A percentile compares a stretch with the other conserved stretches of the same genome.
Conservation (phyloP, 2,329 filamentous ascomycete genomes). For the Diaporthe sp. region DNA sequence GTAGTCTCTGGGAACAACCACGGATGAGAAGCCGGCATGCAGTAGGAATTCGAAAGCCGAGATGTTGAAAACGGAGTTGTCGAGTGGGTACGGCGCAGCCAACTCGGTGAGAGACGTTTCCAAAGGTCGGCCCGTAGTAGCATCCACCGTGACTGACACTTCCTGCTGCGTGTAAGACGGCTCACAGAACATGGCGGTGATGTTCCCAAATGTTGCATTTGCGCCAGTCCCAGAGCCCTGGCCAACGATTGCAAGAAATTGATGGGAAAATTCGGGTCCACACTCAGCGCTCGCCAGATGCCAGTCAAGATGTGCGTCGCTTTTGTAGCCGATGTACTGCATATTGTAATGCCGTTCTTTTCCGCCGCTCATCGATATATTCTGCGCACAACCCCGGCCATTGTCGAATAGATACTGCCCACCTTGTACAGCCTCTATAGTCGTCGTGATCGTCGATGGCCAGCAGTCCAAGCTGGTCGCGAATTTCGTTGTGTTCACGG, state of each 20-base stretch:
- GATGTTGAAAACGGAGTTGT: too few relatives aligned
- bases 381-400: slow-evolving; percentile 54
- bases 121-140: too few relatives aligned
- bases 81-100: too few relatives aligned
- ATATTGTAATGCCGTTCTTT: slow-evolving; percentile 47
- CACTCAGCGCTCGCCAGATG: slow-evolving; percentile 53
- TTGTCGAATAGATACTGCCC: slow-evolving; percentile 51
- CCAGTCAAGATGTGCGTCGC: slow-evolving; percentile 50
- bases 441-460: too few relatives aligned
- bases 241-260: slow-evolving; percentile 52
- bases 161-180: slow-evolving; percentile 61
- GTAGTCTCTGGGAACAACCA: slow-evolving; percentile 43
- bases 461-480: slow-evolving; percentile 57
- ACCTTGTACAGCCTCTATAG: background rate
- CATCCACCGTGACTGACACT: slow-evolving; percentile 56
- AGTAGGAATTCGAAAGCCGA: slow-evolving; percentile 54
- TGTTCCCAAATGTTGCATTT: slow-evolving; percentile 28
- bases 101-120: too few relatives aligned
- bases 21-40: slow-evolving; percentile 45
- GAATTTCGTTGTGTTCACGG: too few relatives aligned
- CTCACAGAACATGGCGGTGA: slow-evolving; percentile 59
- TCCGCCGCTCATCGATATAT: slow-evolving; percentile 39
- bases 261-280: slow-evolving; percentile 50
- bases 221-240: slow-evolving; percentile 34
- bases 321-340: slow-evolving; percentile 60